phyloP scores from a whole-genome alignment of 2,329 filamentous ascomycete genomes.

The Thielaviopsis punctulata region DNA sequence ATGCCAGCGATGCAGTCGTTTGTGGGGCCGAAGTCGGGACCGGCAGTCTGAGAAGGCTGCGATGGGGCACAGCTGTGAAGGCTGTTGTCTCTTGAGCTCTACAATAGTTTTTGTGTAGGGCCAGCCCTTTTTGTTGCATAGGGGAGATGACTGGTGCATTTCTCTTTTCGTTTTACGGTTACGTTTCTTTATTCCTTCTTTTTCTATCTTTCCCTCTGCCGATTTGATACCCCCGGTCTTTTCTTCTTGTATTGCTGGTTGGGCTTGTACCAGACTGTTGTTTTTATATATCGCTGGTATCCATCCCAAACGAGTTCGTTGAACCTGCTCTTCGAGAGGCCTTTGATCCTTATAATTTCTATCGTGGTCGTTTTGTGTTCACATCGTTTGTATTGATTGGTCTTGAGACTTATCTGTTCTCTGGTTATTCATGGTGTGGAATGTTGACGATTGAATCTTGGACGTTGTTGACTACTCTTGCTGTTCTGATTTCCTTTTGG shows the following conservation, averaged over 20 bases:
- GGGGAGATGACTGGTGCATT: too few relatives aligned
- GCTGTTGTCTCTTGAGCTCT: constrained; percentile 23
- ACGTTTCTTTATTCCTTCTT: constrained; percentile 2
- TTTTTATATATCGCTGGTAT: background rate
- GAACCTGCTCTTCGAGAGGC: too few relatives aligned
- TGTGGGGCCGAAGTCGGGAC: constrained; percentile 38
- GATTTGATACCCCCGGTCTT: constrained; percentile 7
- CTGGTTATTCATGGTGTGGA: too few relatives aligned
- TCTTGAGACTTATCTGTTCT: too few relatives aligned
- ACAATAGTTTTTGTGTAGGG: background rate
- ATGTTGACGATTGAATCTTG: too few relatives aligned
- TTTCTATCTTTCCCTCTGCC: background rate
- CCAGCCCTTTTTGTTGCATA: constrained; percentile 1
- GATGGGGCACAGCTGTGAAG: constrained; percentile 34
- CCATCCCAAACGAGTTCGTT: background rate
- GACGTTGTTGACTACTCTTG: too few relatives aligned
- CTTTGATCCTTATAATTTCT: too few relatives aligned
- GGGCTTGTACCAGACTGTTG: too few relatives aligned
- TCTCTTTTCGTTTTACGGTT: background rate
- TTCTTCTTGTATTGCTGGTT: background rate
- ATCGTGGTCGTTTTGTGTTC: too few relatives aligned
- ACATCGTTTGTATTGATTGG: too few relatives aligned
- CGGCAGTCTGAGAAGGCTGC: constrained; percentile 33
- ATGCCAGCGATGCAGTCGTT: constrained; percentile 28
- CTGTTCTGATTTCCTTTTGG: too few relatives aligned